Conservation (phyloP, 176 grass and related monocot species). For the Cenchrus americanus region DNA sequence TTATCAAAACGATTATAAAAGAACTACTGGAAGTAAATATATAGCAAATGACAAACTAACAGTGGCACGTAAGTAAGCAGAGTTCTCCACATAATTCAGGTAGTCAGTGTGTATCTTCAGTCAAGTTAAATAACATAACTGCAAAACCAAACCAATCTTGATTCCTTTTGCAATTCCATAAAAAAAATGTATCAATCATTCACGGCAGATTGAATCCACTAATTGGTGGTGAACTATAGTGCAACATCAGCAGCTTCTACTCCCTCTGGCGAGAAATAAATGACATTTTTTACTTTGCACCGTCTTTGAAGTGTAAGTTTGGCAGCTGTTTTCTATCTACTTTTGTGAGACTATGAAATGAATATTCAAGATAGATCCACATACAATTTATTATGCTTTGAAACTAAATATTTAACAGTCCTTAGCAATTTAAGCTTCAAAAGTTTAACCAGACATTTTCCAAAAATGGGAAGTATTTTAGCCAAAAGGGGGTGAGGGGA, state of each 20-base stretch:
- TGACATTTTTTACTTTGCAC: not conserved
- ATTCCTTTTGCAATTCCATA: not conserved
- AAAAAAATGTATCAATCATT: not conserved
- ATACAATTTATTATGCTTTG: not conserved
- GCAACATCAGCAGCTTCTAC: not conserved
- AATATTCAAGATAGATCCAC: not conserved
- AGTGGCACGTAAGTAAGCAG: not conserved
- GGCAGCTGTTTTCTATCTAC: not conserved
- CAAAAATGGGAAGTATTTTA: not conserved
- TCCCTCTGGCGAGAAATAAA: not conserved
- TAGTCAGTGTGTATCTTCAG: not conserved
- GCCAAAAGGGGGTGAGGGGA: not conserved
- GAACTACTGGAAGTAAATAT: not conserved
- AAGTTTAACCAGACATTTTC: not conserved
- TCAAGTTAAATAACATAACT: slow-evolving; percentile 3
- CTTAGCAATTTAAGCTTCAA: not conserved
- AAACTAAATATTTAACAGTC: not conserved
- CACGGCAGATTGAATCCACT: not conserved
- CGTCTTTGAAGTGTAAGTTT: not conserved
- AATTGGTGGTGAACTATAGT: not conserved
- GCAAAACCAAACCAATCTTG: not conserved
- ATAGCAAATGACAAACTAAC: not conserved
- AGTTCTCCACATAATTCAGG: not conserved
- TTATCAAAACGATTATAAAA: slow-evolving; percentile 1
- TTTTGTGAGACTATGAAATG: not conserved